Conservation (phyloP, 164 flowering plant species). For the Magnolia changhungtana region DNA sequence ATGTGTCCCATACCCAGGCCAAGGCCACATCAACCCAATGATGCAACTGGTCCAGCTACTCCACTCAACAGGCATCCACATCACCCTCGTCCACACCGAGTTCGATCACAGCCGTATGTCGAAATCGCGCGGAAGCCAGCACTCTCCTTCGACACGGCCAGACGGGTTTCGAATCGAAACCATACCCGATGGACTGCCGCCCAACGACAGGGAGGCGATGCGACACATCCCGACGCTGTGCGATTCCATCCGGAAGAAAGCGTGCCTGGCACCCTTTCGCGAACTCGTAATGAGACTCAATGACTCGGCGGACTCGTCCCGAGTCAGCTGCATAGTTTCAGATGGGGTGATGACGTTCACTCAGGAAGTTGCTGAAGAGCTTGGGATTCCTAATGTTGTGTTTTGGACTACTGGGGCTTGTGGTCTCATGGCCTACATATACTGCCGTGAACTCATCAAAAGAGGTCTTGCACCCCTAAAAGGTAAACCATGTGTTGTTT, state of each 20-base stretch:
- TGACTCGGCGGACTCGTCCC: conserved; percentile 3
- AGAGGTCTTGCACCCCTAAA: conserved; percentile 30
- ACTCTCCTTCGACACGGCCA: neutral
- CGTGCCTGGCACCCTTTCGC: conserved; percentile 29
- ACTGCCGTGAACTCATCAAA: conserved; percentile 23
- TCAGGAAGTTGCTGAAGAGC: conserved; percentile 24
- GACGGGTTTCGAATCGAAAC: conserved; percentile 27
- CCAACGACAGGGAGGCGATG: conserved; percentile 30
- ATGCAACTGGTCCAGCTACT: conserved; percentile 18
- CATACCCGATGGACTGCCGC: conserved; percentile 40
- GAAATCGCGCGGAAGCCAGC: conserved; percentile 6
- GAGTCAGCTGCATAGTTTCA: conserved; percentile 21
- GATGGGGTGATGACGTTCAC: conserved; percentile 32
- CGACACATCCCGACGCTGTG: conserved; percentile 34
- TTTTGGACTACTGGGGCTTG: conserved; percentile 33
- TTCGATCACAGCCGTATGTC: conserved; percentile 14
- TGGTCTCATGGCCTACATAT: conserved; percentile 25
- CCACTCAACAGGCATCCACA: conserved; percentile 24
- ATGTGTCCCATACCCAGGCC: conserved; percentile 25
- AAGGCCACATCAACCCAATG: conserved; percentile 29
- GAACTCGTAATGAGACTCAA: conserved; percentile 28
- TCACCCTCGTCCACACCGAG: conserved; percentile 26
- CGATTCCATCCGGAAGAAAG: conserved; percentile 13
- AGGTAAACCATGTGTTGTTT: conserved; percentile 14
- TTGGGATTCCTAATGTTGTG: conserved; percentile 21